Evolutionary conservation across 1,139 yeast species (phyloP).

Genomic region (Protomyces pachydermus): DNA sequence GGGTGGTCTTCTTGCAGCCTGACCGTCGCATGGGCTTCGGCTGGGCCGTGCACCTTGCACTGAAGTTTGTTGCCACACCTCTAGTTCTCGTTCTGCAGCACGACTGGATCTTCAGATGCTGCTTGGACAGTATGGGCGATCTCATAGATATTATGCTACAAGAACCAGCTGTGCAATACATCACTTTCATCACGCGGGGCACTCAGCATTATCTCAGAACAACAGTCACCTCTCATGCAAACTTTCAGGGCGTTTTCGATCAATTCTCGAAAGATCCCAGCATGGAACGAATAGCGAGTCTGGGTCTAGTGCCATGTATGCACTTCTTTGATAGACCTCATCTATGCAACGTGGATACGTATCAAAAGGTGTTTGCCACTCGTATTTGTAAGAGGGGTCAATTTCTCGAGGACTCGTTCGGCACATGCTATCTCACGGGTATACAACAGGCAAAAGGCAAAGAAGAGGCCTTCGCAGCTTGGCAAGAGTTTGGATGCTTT

Average conservation of each 20-base stretch:
- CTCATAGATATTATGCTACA: background rate
- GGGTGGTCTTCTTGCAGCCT: background rate
- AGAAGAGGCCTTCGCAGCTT: background rate
- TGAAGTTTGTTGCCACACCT: background rate
- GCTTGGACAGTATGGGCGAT: background rate
- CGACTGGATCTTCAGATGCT: slow-evolving; percentile 15
- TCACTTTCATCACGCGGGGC: slow-evolving; percentile 8
- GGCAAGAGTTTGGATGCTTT: slow-evolving; percentile 4
- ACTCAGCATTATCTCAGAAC: background rate
- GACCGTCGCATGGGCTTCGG: slow-evolving; percentile 11
- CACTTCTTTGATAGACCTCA: slow-evolving; percentile 22
- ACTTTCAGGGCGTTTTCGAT: background rate
- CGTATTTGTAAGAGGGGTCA: slow-evolving; percentile 1
- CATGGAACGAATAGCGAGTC: background rate
- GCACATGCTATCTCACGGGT: background rate
- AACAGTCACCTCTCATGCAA: background rate
- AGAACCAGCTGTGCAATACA: background rate
- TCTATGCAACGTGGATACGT: background rate
- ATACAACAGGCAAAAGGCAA: background rate
- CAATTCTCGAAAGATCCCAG: background rate
- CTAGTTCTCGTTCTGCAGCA: slow-evolving; percentile 17
- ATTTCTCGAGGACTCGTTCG: slow-evolving; percentile 19
- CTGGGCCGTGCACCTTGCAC: slow-evolving; percentile 2
- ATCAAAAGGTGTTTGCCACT: background rate
- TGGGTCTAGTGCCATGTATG: background rate